Evolutionary conservation across 345 rosid genomes (phyloP), one percentile per base, ranked within the genome.

Genomic region (Acer negundo): DNA sequence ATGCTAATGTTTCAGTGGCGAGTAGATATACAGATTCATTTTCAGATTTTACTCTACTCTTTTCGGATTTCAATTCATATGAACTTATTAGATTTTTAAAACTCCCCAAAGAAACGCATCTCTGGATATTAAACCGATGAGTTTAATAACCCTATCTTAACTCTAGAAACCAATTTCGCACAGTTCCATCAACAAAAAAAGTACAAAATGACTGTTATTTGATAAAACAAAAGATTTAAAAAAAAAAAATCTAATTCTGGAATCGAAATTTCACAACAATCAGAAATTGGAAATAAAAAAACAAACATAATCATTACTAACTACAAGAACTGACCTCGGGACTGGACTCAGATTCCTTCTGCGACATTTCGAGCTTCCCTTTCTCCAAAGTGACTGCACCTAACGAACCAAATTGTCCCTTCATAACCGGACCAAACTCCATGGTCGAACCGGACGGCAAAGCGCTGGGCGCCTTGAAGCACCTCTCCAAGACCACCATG

Each of bases 301-400:
- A 20, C 55, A 46, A 46, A 15, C 15, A 15, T 46, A 10, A 46
- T 10, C 49, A 0, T 0, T 46, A 46, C 49, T 46, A 46, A 46
- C 49, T 42, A 12, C 16, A 22, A 70, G 64, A 70, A 72, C 84
- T 28, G 35, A 95, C 99, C 97, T 96, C 95, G 38, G 99, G 99
- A 77, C 84, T 85, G 53, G 91, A 83, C 77, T 76, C 80, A 58
- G 90, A 59, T 78, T 82, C 81, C 78, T 92, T 87, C 86, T 89
- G 92, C 46, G 96, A 65, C 82, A 85, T 20, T 76, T 92, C 96
- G 22, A 93, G 90, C 81, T 94, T 96, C 78, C 95, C 95, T 72
- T 94, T 96, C 82, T 96, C 97, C 84, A 96, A 83, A 35, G 99
- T 96, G 8, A 92, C 97, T 42, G 97, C 89, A 69, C 97, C 97